Base-by-base conservation (phyloP, 306 rosid species). In the Lithocarpus polystachyus region DNA sequence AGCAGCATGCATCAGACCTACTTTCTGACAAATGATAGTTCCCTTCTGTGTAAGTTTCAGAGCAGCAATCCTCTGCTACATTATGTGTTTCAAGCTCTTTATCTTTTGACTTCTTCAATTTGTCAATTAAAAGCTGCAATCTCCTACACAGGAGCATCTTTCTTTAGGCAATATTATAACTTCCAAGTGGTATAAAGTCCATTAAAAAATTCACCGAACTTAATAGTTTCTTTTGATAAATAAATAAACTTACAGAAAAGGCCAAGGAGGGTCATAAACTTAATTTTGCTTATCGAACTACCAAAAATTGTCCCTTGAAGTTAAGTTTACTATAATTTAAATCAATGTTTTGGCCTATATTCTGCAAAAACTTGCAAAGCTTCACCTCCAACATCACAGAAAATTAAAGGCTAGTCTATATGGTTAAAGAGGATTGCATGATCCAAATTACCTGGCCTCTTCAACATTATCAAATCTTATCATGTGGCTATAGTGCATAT, bases 401-500 rank as follows among this genome's bases (percentile, higher is more conserved):
- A 51, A 5, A 22, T 28, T 35, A 40, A 14, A 1, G 45, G 2
- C 33, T 1, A 80, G 67, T 54, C 26, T 23, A 40, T 11, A 45
- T 37, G 22, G 73, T 72, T 73, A 28, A 69, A 77, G 68, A 53
- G 18, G 45, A 45, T 74, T 82, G 71, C 70, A 62, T 43, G 31
- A 77, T 79, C 67, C 56, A 55, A 55, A 74, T 77, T 95, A 92
- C 99, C 98, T 86, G 77, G 97, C 89, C 89, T 91, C 92, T 28
- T 84, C 87, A 75, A 86, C 88, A 78, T 92, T 77, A 78, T 91
- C 93, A 87, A 92, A 91, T 83, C 99, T 86, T 71, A 91, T 90
- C 97, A 92, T 85, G 80, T 92, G 87, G 89, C 87, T 87, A 76
- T 95, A 92, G 72, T 95, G 98, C 99, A 95, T 95, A 76, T 93